These are phyloP conservation scores for Phaffia rhodozyma DNA, from an alignment of 1,284 basidiomycete species.

Conservation along the genomic window DNA sequence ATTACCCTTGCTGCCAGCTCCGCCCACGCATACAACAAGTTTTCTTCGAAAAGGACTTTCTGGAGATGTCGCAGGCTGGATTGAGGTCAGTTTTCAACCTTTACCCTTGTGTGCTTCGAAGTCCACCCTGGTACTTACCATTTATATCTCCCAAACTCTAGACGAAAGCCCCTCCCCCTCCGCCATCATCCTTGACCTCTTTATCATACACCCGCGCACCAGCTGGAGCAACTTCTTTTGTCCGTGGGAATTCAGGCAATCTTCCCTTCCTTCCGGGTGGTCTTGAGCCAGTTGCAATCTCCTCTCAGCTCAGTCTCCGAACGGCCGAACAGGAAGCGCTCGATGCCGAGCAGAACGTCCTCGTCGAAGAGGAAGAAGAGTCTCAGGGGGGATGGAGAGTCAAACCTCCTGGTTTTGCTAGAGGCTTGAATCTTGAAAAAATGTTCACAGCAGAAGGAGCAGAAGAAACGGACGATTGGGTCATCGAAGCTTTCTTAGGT, in stretches of 20 bases:
- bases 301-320: slow-evolving; percentile 15
- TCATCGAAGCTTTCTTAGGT: slow-evolving; percentile 33
- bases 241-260: slow-evolving; percentile 81
- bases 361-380: slow-evolving; percentile 32
- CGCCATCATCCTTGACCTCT: slow-evolving; percentile 53
- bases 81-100: slow-evolving; percentile 1
- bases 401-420: slow-evolving; percentile 29
- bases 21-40: slow-evolving; percentile 4
- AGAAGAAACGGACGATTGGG: slow-evolving; percentile 5
- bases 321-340: slow-evolving; percentile 38
- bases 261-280: slow-evolving; percentile 89
- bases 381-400: slow-evolving; percentile 32
- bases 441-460: not conserved
- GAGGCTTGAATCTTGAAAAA: slow-evolving; percentile 28
- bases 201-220: slow-evolving; percentile 75
- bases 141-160: slow-evolving; percentile 7
- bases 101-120: not conserved
- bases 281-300: slow-evolving; percentile 35
- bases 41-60: slow-evolving; percentile 12
- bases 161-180: slow-evolving; percentile 37
- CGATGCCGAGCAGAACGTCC: slow-evolving; percentile 25
- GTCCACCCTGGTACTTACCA: too few relatives aligned
- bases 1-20: not conserved
- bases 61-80: slow-evolving; percentile 15
- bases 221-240: slow-evolving; percentile 63